Evolutionary conservation across 192 early-diverging fungal species (phyloP).

Genomic region (Coemansia sp.): DNA sequence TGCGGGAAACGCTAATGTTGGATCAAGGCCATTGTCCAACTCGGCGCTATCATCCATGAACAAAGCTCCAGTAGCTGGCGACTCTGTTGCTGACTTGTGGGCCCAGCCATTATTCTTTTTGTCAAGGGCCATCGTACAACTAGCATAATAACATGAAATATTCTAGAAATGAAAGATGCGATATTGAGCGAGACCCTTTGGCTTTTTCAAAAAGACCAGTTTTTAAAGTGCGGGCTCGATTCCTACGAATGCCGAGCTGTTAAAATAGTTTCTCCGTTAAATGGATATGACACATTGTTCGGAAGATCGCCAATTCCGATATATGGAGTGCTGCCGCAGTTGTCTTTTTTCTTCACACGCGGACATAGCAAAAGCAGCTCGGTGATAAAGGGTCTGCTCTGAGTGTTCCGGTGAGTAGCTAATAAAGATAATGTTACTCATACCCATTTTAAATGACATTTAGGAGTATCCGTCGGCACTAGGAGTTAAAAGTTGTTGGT

Average conservation of each 20-base stretch:
- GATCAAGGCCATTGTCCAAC: not conserved
- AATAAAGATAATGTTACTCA: too few species aligned
- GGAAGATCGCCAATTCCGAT: slow-evolving; percentile 1
- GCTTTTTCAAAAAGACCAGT: not conserved
- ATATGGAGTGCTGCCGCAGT: not conserved
- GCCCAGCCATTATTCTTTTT: not conserved
- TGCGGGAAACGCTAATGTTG: slow-evolving; percentile 15
- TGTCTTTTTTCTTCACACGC: not conserved
- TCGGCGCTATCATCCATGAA: not conserved
- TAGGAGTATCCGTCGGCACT: too few species aligned
- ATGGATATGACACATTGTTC: not conserved
- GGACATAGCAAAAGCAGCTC: not conserved
- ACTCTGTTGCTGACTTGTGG: not conserved
- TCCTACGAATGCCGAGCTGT: not conserved
- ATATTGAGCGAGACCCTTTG: not conserved
- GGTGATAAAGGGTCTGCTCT: not conserved
- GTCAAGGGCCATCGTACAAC: not conserved
- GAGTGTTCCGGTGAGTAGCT: not conserved
- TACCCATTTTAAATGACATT: too few species aligned
- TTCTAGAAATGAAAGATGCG: not conserved
- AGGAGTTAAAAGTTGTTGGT: too few species aligned
- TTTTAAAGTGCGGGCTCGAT: not conserved
- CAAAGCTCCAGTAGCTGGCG: not conserved
- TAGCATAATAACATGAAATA: not conserved
- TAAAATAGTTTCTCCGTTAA: not conserved